Evolutionary conservation across 148 eudicot species (phyloP).

Genomic region (Arctostaphylos glauca): DNA sequence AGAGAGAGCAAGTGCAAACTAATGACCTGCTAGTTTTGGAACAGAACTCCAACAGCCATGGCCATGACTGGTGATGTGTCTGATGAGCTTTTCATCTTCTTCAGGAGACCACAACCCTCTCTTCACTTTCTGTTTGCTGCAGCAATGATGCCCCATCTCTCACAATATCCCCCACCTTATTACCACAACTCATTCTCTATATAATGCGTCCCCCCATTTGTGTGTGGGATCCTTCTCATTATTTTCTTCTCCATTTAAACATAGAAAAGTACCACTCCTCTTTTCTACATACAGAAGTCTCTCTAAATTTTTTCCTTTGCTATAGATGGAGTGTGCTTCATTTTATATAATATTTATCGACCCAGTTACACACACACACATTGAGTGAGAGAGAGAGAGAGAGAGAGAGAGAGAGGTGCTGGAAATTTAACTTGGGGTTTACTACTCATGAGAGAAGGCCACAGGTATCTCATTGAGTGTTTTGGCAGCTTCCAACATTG

Average conservation of each 20-base stretch:
- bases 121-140: slow-evolving; percentile 51
- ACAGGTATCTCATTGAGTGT: slow-evolving; percentile 15
- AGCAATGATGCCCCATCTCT: slow-evolving; percentile 51
- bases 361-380: no score
- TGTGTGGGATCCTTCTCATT: not conserved
- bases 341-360: no score
- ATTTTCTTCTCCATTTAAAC: not conserved
- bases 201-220: not conserved
- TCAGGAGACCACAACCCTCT: slow-evolving; percentile 61
- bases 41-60: slow-evolving; percentile 60
- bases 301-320: not conserved
- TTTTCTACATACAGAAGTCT: slow-evolving; percentile 15
- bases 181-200: not conserved
- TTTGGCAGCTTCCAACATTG: slow-evolving; percentile 21
- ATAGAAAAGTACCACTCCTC: not conserved
- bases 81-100: slow-evolving; percentile 50
- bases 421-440: slow-evolving; percentile 17
- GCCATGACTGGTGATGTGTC: slow-evolving; percentile 44
- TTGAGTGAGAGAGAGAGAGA: slow-evolving; percentile 6
- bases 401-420: slow-evolving; percentile 3
- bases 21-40: slow-evolving; percentile 48
- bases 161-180: not conserved
- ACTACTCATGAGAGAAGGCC: slow-evolving; percentile 16
- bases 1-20: not conserved
- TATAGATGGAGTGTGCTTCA: slow-evolving; percentile 12